phyloP scores from a whole-genome alignment of 2,329 filamentous ascomycete species.

The Diaporthe citrichinensis region DNA sequence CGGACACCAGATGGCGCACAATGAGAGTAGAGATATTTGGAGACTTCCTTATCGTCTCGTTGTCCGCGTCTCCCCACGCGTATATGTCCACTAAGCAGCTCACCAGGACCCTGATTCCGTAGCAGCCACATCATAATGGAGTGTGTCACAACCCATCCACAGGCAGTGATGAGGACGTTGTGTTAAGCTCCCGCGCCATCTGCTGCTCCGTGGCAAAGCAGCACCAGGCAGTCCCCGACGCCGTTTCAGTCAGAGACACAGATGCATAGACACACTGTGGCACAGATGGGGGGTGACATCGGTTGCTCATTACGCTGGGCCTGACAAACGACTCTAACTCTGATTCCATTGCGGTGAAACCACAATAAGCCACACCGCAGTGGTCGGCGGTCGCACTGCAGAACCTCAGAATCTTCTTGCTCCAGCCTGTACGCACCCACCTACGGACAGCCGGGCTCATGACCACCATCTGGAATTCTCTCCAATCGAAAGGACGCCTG shows the following conservation, averaged over 20 bases:
- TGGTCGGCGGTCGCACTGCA: neutral
- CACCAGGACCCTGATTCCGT: neutral
- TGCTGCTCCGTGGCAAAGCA: conserved; percentile 25
- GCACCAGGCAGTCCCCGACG: neutral
- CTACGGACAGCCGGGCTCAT: neutral
- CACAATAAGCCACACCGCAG: neutral
- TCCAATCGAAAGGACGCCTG: neutral
- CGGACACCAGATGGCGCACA: no score
- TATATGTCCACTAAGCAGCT: neutral
- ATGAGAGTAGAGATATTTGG: neutral
- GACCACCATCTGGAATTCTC: neutral
- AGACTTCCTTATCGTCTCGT: neutral
- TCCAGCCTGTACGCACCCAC: neutral
- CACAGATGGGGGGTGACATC: conserved; percentile 20
- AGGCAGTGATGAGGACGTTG: neutral
- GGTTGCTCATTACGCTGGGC: neutral
- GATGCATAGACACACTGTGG: no score
- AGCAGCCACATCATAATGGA: neutral
- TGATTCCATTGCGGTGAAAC: neutral
- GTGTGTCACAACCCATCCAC: neutral
- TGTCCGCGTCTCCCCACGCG: neutral
- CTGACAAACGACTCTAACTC: neutral
- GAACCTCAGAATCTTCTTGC: conserved; percentile 26
- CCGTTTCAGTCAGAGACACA: conserved; percentile 9
- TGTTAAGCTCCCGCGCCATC: conserved; percentile 4